phyloP scores from a whole-genome alignment of 805 yeast species.

The Candida bentonensis region DNA sequence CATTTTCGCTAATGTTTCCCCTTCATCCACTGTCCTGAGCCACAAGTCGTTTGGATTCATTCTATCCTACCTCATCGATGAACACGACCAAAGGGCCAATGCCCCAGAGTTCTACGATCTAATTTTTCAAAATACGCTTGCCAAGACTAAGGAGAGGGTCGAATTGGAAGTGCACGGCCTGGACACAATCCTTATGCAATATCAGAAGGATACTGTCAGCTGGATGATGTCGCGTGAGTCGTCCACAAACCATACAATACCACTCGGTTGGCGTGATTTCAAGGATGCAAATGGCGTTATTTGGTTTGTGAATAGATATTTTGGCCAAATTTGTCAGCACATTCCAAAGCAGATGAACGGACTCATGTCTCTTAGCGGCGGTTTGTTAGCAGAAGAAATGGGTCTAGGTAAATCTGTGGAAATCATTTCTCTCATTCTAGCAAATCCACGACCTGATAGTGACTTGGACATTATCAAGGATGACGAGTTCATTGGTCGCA shows the following conservation, averaged over 20 bases:
- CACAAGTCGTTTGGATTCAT: background rate
- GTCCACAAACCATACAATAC: background rate
- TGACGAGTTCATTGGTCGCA: slow-evolving; percentile 30
- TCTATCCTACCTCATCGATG: background rate
- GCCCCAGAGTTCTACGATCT: background rate
- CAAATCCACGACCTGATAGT: slow-evolving; percentile 39
- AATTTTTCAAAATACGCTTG: background rate
- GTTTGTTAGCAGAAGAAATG: slow-evolving; percentile 88
- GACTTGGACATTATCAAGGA: slow-evolving; percentile 14
- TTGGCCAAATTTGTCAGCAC: background rate
- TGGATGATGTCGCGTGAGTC: background rate
- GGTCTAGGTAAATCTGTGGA: slow-evolving; percentile 95
- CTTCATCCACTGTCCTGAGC: background rate
- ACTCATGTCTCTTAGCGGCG: slow-evolving; percentile 21
- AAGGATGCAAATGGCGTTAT: background rate
- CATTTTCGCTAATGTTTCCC: background rate
- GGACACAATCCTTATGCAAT: background rate
- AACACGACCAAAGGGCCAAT: background rate
- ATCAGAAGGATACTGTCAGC: background rate
- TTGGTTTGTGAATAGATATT: background rate
- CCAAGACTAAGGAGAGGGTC: background rate
- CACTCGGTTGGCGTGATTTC: background rate
- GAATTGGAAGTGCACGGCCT: background rate
- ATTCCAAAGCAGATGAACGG: background rate
- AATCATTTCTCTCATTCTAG: slow-evolving; percentile 45